Conservation (phyloP, 768 basidiomycete genomes). For the Hygrocybe coccinea region DNA sequence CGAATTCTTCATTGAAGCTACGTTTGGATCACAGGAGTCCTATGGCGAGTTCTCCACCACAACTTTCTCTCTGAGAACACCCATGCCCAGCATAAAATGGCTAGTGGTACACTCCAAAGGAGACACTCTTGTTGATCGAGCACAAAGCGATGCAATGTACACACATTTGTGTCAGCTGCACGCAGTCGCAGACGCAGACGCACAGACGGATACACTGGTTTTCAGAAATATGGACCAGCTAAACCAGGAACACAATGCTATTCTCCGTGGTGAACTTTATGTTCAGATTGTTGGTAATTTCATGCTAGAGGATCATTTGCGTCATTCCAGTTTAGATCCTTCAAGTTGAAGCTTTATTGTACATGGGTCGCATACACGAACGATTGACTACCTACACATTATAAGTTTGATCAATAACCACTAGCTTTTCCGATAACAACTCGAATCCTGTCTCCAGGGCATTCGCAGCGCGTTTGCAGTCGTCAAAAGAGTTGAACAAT, state of each 20-base stretch:
- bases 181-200: slow-evolving; percentile 15
- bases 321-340: too few relatives aligned
- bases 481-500: slow-evolving; percentile 78
- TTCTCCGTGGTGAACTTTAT: slow-evolving; percentile 43
- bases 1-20: slow-evolving; percentile 60
- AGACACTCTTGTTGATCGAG: slow-evolving; percentile 60
- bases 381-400: background rate
- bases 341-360: too few relatives aligned
- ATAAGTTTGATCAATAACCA: slow-evolving; percentile 10
- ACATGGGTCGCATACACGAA: too few relatives aligned
- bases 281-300: slow-evolving; percentile 43
- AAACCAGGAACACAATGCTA: slow-evolving; percentile 49
- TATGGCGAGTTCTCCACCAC: slow-evolving; percentile 49
- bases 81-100: slow-evolving; percentile 48
- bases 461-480: slow-evolving; percentile 66
- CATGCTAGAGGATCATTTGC: slow-evolving; percentile 17
- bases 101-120: slow-evolving; percentile 69
- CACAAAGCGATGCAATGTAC: slow-evolving; percentile 60
- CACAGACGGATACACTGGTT: slow-evolving; percentile 15
- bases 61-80: slow-evolving; percentile 34
- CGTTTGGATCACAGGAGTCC: slow-evolving; percentile 51
- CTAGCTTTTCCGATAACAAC: slow-evolving; percentile 9
- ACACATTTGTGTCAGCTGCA: slow-evolving; percentile 44
- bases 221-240: slow-evolving; percentile 38
- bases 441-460: slow-evolving; percentile 59